Percentiles rank a stretch among this genome's conserved stretches.
These are phyloP conservation scores for Schwanniomyces vanrijiae DNA, from an alignment of 805 yeast species.

Conservation along the genomic window DNA sequence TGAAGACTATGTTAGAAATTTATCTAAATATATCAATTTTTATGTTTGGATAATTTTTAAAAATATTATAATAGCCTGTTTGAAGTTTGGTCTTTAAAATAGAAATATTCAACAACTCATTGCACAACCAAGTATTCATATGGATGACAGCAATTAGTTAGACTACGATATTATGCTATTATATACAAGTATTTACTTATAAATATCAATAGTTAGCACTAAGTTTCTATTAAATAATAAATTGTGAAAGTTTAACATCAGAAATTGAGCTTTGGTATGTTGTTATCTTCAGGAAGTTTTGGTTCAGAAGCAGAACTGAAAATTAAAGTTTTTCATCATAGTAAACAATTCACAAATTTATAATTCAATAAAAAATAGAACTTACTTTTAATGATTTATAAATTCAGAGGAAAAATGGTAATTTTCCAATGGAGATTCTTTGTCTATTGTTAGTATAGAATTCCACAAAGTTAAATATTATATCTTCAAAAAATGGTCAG, in stretches of 20 bases:
- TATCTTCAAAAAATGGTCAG: conserved; percentile 48
- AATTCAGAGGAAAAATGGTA: neutral
- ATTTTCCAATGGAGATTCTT: neutral
- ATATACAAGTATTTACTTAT: neutral
- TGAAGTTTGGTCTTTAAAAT: no score
- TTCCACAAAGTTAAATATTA: neutral
- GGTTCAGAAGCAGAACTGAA: conserved; percentile 99
- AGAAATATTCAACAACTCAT: no score
- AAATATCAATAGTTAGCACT: neutral
- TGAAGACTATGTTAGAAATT: no score
- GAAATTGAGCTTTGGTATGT: conserved; percentile 46
- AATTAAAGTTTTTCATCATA: conserved; percentile 60
- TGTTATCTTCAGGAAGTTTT: conserved; percentile 69
- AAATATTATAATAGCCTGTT: no score
- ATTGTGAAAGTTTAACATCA: conserved; percentile 10
- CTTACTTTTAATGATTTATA: neutral
- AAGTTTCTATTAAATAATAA: neutral
- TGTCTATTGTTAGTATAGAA: neutral
- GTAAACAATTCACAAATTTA: conserved; percentile 13
- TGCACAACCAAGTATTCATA: no score
- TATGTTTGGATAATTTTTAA: no score
- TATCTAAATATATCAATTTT: no score
- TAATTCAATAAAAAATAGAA: conserved; percentile 1
- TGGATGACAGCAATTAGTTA: no score
- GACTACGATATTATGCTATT: no score